Conservation (phyloP, 2,329 filamentous ascomycete genomes). For the Zymoseptoria tritici region DNA sequence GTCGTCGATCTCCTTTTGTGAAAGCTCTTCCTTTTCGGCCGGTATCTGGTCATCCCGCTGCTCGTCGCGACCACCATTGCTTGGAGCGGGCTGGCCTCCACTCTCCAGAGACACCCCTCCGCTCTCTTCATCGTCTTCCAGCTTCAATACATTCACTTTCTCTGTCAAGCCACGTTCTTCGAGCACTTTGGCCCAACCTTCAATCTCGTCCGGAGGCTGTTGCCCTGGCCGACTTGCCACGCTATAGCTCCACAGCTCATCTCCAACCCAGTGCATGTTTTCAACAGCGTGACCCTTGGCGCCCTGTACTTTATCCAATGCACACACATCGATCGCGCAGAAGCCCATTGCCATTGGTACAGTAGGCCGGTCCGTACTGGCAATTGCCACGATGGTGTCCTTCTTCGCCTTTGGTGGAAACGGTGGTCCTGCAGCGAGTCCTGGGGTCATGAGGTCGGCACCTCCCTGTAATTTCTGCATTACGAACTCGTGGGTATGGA, state of each 20-base stretch:
- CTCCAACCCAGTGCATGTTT: slow-evolving; percentile 60
- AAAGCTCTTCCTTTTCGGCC: slow-evolving; percentile 34
- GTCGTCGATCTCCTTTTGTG: slow-evolving; percentile 58
- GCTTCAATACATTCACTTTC: slow-evolving; percentile 36
- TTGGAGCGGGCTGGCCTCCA: slow-evolving; percentile 17
- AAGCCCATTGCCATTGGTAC: slow-evolving; percentile 58
- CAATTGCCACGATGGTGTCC: slow-evolving; percentile 56
- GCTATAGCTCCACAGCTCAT: slow-evolving; percentile 62
- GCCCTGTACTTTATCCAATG: slow-evolving; percentile 49
- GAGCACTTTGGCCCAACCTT: slow-evolving; percentile 42
- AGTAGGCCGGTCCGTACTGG: slow-evolving; percentile 50
- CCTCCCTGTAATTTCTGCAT: slow-evolving; percentile 57
- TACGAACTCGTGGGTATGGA: slow-evolving; percentile 56
- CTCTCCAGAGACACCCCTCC: slow-evolving; percentile 40
- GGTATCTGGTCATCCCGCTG: slow-evolving; percentile 13
- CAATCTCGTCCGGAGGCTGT: slow-evolving; percentile 46
- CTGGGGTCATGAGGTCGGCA: slow-evolving; percentile 63
- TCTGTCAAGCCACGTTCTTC: slow-evolving; percentile 32
- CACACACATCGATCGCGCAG: slow-evolving; percentile 57
- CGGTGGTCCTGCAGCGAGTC: slow-evolving; percentile 56
- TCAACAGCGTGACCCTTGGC: slow-evolving; percentile 58
- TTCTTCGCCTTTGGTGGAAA: slow-evolving; percentile 54
- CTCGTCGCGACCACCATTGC: slow-evolving; percentile 5
- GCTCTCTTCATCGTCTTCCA: slow-evolving; percentile 37
- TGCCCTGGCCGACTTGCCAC: slow-evolving; percentile 46